Base-by-base conservation (phyloP, 345 rosid species). In the Eucalyptus curtisii region DNA sequence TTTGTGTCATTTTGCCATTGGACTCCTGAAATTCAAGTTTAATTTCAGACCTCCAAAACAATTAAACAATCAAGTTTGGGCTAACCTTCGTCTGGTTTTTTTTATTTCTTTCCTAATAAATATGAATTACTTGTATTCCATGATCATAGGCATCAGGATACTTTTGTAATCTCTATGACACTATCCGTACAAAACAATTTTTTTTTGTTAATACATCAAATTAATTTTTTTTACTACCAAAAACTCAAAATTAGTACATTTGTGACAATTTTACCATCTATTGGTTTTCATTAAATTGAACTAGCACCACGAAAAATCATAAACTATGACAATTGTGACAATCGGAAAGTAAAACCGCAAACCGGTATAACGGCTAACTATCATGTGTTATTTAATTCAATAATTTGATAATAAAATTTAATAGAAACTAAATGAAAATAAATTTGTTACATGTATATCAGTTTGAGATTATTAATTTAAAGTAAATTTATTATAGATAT, bases 321-420 rank as follows among this genome's bases (percentile, higher is more conserved):
- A 52, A 52, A 50, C 9, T 50, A 50, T 1, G 19, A 50, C 4
- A 49, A 5, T 49, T 13, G 5, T 14, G 6, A 49, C 16, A 49
- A 49, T 13, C 6, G 22, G 0, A 52, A 2, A 7, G 4, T 52
- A 52, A 52, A 52, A 52, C 3, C 9, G 8, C 24, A 52, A 52
- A 52, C 0, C 0, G 4, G 2, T 52, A 52, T 1, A 52, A 2
- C 2, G 1, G 3, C 22, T 0, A 52, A 52, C 2, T 52, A 16
- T 49, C 1, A 52, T 2, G 10, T 52, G 10, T 52, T 0, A 52
- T 52, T 0, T 19, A 52, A 52, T 17, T 52, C 2, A 52, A 2
- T 0, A 52, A 52, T 52, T 17, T 52, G 3, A 17, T 52, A 0
- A 1, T 52, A 52, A 52, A 52, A 17, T 16, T 19, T 52, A 52